These are phyloP conservation scores for Candida berthetii DNA, from an alignment of 805 yeast species.

Conservation along the genomic window DNA sequence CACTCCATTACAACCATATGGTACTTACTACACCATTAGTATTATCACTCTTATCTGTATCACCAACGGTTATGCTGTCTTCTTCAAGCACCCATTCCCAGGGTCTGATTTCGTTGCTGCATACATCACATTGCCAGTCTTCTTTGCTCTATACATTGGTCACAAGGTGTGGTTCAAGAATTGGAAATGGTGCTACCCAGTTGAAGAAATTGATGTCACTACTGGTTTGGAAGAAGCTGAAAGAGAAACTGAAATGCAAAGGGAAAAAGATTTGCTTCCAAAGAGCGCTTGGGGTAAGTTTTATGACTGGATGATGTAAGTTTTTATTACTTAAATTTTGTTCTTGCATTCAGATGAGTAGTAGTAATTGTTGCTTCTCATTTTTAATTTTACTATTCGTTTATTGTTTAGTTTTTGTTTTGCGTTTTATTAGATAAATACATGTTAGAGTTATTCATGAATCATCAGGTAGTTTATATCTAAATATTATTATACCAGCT, in stretches of 20 bases:
- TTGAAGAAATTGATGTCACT: slow-evolving; percentile 52
- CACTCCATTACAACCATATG: slow-evolving; percentile 50
- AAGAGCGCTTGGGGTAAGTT: background rate
- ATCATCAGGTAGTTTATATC: no score
- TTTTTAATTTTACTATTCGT: no score
- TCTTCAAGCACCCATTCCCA: slow-evolving; percentile 42
- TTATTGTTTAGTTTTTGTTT: no score
- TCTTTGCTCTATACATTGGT: slow-evolving; percentile 46
- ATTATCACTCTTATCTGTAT: slow-evolving; percentile 47
- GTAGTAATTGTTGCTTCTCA: no score
- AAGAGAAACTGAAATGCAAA: slow-evolving; percentile 25
- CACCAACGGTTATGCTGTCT: slow-evolving; percentile 71
- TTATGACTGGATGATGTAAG: no score
- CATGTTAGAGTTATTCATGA: no score
- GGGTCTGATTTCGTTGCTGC: slow-evolving; percentile 63
- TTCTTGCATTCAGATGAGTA: no score
- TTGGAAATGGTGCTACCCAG: slow-evolving; percentile 40
- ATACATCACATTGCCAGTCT: slow-evolving; percentile 58
- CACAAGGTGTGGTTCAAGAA: slow-evolving; percentile 46
- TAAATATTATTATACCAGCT: no score
- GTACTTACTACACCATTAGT: slow-evolving; percentile 47
- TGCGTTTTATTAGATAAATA: no score
- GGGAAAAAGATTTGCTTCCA: background rate
- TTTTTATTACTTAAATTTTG: no score
- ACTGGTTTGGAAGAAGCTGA: slow-evolving; percentile 59